Evolutionary conservation across 345 rosid genomes (phyloP), one percentile per base, ranked within the genome.

Genomic region (Corchorus olitorius): DNA sequence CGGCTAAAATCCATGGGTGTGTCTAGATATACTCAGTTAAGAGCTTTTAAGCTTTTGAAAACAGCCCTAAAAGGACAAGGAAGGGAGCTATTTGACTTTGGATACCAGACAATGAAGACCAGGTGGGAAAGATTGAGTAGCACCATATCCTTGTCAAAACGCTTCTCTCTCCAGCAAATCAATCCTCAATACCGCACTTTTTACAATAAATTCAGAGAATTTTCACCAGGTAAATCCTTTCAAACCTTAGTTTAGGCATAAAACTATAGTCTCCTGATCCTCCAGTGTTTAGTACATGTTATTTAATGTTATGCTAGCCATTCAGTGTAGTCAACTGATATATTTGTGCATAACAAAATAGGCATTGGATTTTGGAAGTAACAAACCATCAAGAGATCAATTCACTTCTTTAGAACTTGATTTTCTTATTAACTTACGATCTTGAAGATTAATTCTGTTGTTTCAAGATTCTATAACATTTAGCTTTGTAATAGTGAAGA

Each of bases 21-120:
- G 76, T 90, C 93, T 0, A 70, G 73, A 77, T 93, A 88, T n/a
- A 86, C 64, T 33, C 97, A 92, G 37, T 70, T 89, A 48, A 85
- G 86, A 81, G 85, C 70, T 75, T 74, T 86, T 17, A 80, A 87
- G 78, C 84, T 90, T 53, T 77, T 92, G 8, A 82, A 87, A 77
- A 87, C 80, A 4, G 81, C 84, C 1, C 77, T 82, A 22, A 60
- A 77, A 9, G 82, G 62, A 46, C 74, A 65, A 75, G 84, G 83
- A 19, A 74, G 73, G 27, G 77, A 76, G 0, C 77, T 91, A n/a
- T 88, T 88, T 39, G 73, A 68, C 43, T 89, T 88, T 20, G 92
- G 59, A 81, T 75, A 89, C 60, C 52, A 74, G 15, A 87, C 84
- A 3, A 73, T 89, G 89, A 89, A 65, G 59, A 77, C 5, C 16